Percentiles rank a stretch among this genome's conserved stretches.
phyloP scores from a whole-genome alignment of 1,284 basidiomycete genomes.

The Porogramme epimiltina region DNA sequence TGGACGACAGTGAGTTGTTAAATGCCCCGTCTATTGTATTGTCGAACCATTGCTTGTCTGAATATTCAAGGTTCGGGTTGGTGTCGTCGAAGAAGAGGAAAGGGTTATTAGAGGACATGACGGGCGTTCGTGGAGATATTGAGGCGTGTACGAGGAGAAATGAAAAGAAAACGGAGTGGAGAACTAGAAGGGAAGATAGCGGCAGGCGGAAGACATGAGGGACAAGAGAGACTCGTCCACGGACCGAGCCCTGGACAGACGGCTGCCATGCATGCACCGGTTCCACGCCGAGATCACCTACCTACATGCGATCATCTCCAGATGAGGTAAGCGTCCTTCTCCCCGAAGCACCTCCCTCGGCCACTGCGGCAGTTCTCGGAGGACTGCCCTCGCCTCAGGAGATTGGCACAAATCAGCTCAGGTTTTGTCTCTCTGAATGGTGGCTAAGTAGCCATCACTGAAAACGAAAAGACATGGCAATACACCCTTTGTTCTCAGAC shows the following conservation, averaged over 20 bases:
- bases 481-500: too few relatives aligned
- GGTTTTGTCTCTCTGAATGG: too few relatives aligned
- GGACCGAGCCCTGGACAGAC: too few relatives aligned
- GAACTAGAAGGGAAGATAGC: background rate
- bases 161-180: background rate
- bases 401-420: too few relatives aligned
- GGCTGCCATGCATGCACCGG: constrained; percentile 2
- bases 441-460: too few relatives aligned
- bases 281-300: constrained; percentile 8
- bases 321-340: background rate
- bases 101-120: constrained; percentile 1
- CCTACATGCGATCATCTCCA: background rate
- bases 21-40: constrained; percentile 5
- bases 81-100: constrained; percentile 21
- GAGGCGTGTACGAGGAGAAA: background rate
- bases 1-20: constrained; percentile 16
- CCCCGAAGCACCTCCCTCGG: background rate
- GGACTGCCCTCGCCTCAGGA: too few relatives aligned
- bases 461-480: too few relatives aligned
- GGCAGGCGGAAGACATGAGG: too few relatives aligned
- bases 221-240: too few relatives aligned
- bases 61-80: constrained; percentile 9
- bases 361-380: background rate
- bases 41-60: constrained; percentile 9
- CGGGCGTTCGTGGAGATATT: background rate